Conservation (phyloP, 2,329 filamentous ascomycete species). For the Trichoderma gracile region DNA sequence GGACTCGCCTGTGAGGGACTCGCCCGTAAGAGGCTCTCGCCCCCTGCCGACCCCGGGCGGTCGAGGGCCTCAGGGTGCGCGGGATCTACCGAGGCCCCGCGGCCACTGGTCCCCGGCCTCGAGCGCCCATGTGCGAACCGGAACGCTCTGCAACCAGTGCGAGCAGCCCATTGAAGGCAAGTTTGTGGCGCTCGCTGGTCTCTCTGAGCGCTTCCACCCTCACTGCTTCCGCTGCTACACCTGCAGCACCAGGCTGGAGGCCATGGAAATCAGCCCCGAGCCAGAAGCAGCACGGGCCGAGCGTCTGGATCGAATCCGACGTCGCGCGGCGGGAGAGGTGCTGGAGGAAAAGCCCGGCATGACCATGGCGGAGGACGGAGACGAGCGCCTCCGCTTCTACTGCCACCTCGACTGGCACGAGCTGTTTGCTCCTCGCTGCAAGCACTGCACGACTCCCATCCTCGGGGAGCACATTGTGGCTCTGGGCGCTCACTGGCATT, state of each 20-base stretch:
- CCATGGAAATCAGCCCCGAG: slow-evolving; percentile 94
- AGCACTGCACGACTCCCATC: slow-evolving; percentile 94
- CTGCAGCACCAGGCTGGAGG: slow-evolving; percentile 86
- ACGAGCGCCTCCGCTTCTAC: slow-evolving; percentile 79
- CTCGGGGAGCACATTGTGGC: slow-evolving; percentile 93
- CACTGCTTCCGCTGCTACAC: slow-evolving; percentile 89
- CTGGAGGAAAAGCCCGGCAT: slow-evolving; percentile 63
- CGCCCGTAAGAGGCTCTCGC: slow-evolving; percentile 31
- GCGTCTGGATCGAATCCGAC: slow-evolving; percentile 71
- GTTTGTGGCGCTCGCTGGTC: slow-evolving; percentile 79
- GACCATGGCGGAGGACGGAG: slow-evolving; percentile 70
- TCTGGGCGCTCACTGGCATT: slow-evolving; percentile 93
- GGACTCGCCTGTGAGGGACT: slow-evolving; percentile 37
- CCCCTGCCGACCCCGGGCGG: slow-evolving; percentile 50
- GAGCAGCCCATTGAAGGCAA: slow-evolving; percentile 82
- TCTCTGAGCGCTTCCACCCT: slow-evolving; percentile 78
- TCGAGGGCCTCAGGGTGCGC: slow-evolving; percentile 35
- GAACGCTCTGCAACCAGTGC: slow-evolving; percentile 82
- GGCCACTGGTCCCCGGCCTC: slow-evolving; percentile 63
- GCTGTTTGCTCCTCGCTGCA: slow-evolving; percentile 86
- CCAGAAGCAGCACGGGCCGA: slow-evolving; percentile 70
- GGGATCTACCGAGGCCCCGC: slow-evolving; percentile 45
- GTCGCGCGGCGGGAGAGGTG: slow-evolving; percentile 58
- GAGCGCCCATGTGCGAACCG: slow-evolving; percentile 51
- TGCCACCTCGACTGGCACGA: slow-evolving; percentile 99